Conservation (phyloP, 495 filamentous ascomycete genomes). For the Haplographium delicatum region DNA sequence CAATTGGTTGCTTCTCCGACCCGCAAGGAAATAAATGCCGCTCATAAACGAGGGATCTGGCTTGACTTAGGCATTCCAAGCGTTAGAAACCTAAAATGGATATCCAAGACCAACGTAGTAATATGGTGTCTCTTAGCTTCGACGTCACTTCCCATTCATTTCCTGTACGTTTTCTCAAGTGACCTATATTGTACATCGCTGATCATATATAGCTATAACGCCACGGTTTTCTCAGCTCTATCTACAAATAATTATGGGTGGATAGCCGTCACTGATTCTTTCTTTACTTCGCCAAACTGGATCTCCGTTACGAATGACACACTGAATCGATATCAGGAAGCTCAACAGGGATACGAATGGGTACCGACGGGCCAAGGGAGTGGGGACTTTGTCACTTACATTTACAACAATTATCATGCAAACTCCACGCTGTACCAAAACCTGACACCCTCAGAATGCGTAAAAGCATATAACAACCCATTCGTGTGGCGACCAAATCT, state of each 20-base stretch:
- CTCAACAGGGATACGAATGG: background rate
- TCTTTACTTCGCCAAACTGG: no score
- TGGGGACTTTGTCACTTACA: background rate
- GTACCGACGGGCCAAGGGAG: background rate
- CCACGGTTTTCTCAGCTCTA: background rate
- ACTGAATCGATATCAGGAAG: background rate
- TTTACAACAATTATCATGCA: background rate
- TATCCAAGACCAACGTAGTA: background rate
- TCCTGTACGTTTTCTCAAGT: background rate
- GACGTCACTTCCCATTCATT: constrained; percentile 1
- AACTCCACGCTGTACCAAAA: background rate
- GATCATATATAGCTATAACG: background rate
- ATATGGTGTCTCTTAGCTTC: background rate
- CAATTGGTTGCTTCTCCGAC: background rate
- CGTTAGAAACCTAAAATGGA: background rate
- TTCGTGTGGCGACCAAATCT: background rate
- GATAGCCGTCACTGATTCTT: no score
- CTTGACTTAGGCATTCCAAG: background rate
- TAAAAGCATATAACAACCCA: background rate
- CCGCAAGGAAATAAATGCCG: background rate
- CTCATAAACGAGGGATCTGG: background rate
- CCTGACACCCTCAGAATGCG: background rate
- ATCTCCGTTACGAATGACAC: no score
- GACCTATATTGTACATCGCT: background rate
- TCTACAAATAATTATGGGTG: no score